Conservation (phyloP, 2,329 filamentous ascomycete species). For the Emergomyces pasteurianus region DNA sequence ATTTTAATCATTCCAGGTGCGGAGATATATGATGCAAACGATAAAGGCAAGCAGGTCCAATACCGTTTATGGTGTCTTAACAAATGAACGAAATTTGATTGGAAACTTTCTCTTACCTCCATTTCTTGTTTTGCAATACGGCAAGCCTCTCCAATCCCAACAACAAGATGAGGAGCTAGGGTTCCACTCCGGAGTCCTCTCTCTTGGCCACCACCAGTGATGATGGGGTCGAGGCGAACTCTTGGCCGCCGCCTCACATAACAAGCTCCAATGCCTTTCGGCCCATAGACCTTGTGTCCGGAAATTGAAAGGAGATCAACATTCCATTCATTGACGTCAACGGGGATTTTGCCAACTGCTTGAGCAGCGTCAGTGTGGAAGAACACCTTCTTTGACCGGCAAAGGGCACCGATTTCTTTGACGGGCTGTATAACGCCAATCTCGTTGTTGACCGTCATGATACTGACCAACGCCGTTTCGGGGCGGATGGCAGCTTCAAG, state of each 20-base stretch:
- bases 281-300: slow-evolving; percentile 96
- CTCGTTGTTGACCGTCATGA: slow-evolving; percentile 99
- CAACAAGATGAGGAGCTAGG: slow-evolving; percentile 73
- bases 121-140: slow-evolving; percentile 84
- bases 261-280: slow-evolving; percentile 93
- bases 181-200: slow-evolving; percentile 90
- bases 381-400: slow-evolving; percentile 83
- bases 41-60: background rate
- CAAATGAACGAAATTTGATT: slow-evolving; percentile 1
- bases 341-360: slow-evolving; percentile 94
- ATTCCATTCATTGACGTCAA: slow-evolving; percentile 96
- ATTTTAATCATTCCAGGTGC: slow-evolving; percentile 58
- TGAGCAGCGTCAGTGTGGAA: slow-evolving; percentile 97
- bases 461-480: slow-evolving; percentile 83
- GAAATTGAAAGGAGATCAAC: slow-evolving; percentile 98
- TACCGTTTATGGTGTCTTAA: background rate
- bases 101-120: slow-evolving; percentile 49
- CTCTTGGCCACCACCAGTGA: slow-evolving; percentile 92
- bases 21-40: slow-evolving; percentile 2
- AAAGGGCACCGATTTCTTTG: slow-evolving; percentile 84
- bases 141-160: slow-evolving; percentile 92
- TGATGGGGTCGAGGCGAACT: slow-evolving; percentile 89
- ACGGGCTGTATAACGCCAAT: slow-evolving; percentile 98
- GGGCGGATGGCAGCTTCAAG: slow-evolving; percentile 81
- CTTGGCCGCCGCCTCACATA: slow-evolving; percentile 86